Evolutionary conservation across 2,329 filamentous ascomycete genomes (phyloP).

Genomic region (Arthrobotrys sinensis): DNA sequence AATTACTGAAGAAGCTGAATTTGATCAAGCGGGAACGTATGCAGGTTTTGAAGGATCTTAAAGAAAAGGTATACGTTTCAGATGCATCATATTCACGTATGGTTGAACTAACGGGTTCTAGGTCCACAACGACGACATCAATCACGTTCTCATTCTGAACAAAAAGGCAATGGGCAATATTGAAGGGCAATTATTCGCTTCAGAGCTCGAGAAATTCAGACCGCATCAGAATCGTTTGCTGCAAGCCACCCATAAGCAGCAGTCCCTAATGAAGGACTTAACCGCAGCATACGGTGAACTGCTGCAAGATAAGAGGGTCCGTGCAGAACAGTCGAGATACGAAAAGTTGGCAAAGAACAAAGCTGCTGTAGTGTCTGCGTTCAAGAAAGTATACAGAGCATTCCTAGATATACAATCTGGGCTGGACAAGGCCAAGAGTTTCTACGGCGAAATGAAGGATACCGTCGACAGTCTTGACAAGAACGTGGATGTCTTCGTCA

Average conservation of each 20-base stretch:
- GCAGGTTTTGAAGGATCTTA: constrained; percentile 94
- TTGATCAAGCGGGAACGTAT: constrained; percentile 91
- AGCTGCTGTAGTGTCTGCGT: constrained; percentile 84
- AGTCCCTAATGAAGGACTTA: constrained; percentile 93
- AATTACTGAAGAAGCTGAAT: constrained; percentile 90
- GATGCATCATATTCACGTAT: constrained; percentile 50
- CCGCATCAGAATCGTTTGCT: constrained; percentile 91
- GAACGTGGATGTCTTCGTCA: constrained; percentile 97
- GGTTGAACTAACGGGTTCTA: constrained; percentile 67
- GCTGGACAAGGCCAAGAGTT: constrained; percentile 87
- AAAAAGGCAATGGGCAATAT: constrained; percentile 96
- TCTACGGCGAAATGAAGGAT: constrained; percentile 96
- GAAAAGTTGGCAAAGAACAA: constrained; percentile 88
- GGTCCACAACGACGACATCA: constrained; percentile 97
- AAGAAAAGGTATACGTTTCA: constrained; percentile 83
- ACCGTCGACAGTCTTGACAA: constrained; percentile 92
- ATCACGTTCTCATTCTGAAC: constrained; percentile 95
- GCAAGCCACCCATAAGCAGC: constrained; percentile 96
- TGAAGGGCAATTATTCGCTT: constrained; percentile 91
- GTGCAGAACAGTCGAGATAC: constrained; percentile 94
- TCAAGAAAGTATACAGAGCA: constrained; percentile 91
- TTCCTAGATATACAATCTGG: constrained; percentile 92
- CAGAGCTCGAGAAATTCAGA: constrained; percentile 96
- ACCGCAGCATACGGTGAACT: constrained; percentile 88
- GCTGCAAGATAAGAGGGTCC: constrained; percentile 92